These are phyloP conservation scores for Daldinia sp. DNA, from an alignment of 2,329 filamentous ascomycete species.

Conservation along the genomic window DNA sequence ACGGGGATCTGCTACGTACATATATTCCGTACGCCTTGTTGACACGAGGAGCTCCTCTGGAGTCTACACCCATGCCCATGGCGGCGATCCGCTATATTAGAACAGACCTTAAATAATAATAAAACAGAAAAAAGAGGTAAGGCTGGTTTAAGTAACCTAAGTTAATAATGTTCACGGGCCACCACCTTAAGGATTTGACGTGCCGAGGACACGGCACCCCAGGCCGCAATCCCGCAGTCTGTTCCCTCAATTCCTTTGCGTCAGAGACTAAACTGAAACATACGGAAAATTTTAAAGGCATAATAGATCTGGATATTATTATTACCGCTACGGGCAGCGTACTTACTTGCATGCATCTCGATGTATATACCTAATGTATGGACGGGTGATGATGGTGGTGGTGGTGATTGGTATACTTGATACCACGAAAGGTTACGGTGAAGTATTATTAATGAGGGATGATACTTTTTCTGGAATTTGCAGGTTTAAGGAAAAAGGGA, in stretches of 20 bases:
- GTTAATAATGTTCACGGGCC: constrained; percentile 33
- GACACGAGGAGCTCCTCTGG: constrained; percentile 33
- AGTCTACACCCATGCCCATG: constrained; percentile 32
- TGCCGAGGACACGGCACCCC: constrained; percentile 30
- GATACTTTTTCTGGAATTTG: constrained; percentile 35
- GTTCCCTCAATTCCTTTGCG: constrained; percentile 31
- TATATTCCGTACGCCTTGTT: constrained; percentile 26
- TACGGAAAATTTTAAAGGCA: constrained; percentile 19
- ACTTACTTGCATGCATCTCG: constrained; percentile 8
- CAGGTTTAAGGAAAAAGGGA: constrained; percentile 18
- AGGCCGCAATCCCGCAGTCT: constrained; percentile 45
- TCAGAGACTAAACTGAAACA: constrained; percentile 37
- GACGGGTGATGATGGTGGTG: too few species aligned
- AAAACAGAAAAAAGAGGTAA: background rate
- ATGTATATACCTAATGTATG: background rate
- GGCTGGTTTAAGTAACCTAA: too few species aligned
- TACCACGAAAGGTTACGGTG: constrained; percentile 9
- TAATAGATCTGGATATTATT: constrained; percentile 31
- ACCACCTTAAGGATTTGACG: constrained; percentile 24
- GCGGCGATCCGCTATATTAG: constrained; percentile 29
- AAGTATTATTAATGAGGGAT: constrained; percentile 23
- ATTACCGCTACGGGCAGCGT: constrained; percentile 11
- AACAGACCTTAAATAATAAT: background rate
- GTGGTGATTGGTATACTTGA: constrained; percentile 22
- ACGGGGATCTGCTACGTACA: constrained; percentile 29